phyloP scores from a whole-genome alignment of 495 filamentous ascomycete genomes.

The Neurospora sp. region DNA sequence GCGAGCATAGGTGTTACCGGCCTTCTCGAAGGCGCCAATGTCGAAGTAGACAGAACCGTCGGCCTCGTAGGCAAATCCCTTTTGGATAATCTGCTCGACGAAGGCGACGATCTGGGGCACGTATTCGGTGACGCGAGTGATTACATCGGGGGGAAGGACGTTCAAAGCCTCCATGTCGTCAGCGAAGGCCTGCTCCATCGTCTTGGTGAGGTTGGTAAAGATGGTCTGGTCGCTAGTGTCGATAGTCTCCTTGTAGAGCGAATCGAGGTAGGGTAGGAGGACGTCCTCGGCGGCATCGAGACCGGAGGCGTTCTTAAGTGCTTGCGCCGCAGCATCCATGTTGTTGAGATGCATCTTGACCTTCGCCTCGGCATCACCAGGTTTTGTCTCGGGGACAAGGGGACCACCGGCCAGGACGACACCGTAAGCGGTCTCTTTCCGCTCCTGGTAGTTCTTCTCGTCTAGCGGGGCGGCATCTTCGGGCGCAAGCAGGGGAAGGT shows the following conservation, averaged over 20 bases:
- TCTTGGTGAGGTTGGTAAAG: slow-evolving; percentile 67
- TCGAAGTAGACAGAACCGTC: slow-evolving; percentile 94
- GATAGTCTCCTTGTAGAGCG: slow-evolving; percentile 60
- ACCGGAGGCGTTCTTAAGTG: slow-evolving; percentile 37
- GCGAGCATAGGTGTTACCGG: slow-evolving; percentile 74
- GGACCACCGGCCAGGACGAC: slow-evolving; percentile 52
- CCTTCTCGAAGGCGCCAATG: slow-evolving; percentile 74
- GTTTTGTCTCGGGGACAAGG: slow-evolving; percentile 47
- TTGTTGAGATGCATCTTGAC: slow-evolving; percentile 86
- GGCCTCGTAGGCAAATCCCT: slow-evolving; percentile 77
- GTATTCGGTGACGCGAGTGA: slow-evolving; percentile 87
- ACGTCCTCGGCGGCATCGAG: slow-evolving; percentile 49
- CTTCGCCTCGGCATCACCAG: slow-evolving; percentile 69
- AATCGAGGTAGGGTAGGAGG: slow-evolving; percentile 80
- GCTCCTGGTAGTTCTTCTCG: slow-evolving; percentile 43
- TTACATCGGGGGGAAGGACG: slow-evolving; percentile 66
- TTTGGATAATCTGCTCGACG: slow-evolving; percentile 68
- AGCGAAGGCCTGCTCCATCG: slow-evolving; percentile 74
- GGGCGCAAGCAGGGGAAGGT: slow-evolving; percentile 53
- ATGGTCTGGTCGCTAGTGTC: slow-evolving; percentile 61
- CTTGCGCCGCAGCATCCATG: slow-evolving; percentile 49
- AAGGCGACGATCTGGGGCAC: slow-evolving; percentile 63
- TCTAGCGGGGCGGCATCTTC: slow-evolving; percentile 21
- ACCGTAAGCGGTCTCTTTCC: slow-evolving; percentile 52
- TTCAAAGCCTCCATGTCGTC: slow-evolving; percentile 81